Conservation (phyloP, 371 early-diverging fungal genomes). For the Mortierella sp. region DNA sequence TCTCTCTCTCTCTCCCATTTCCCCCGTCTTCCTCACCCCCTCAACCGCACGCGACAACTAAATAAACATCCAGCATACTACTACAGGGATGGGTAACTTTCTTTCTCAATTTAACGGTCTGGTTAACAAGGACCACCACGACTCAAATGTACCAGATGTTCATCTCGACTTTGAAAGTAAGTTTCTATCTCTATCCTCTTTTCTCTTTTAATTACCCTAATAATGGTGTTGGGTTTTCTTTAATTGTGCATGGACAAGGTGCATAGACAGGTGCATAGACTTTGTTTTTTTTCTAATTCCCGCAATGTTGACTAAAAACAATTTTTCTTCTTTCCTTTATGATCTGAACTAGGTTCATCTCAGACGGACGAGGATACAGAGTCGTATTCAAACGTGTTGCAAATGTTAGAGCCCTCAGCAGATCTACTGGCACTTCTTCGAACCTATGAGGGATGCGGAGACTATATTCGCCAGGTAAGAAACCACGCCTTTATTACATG, state of each 20-base stretch:
- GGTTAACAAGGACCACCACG: slow-evolving; percentile 27
- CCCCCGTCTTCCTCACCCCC: too few species aligned
- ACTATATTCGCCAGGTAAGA: slow-evolving; percentile 63
- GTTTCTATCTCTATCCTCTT: not conserved
- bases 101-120: slow-evolving; percentile 43
- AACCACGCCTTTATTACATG: slow-evolving; percentile 49
- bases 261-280: too few species aligned
- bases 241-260: too few species aligned
- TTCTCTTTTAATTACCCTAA: not conserved
- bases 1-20: too few species aligned
- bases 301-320: too few species aligned
- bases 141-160: slow-evolving; percentile 28
- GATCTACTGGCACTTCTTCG: slow-evolving; percentile 64
- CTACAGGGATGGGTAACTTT: slow-evolving; percentile 41
- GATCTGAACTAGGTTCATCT: slow-evolving; percentile 59
- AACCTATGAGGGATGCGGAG: slow-evolving; percentile 74
- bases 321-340: not conserved
- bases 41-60: too few species aligned
- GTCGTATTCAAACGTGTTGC: slow-evolving; percentile 63
- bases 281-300: too few species aligned
- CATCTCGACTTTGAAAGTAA: slow-evolving; percentile 45
- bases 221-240: too few species aligned
- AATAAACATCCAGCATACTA: too few species aligned
- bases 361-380: slow-evolving; percentile 66
- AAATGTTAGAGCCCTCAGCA: slow-evolving; percentile 62